Base-by-base conservation (phyloP, 352 stramenopile genomes). In the Halophytophthora batemanensis region DNA sequence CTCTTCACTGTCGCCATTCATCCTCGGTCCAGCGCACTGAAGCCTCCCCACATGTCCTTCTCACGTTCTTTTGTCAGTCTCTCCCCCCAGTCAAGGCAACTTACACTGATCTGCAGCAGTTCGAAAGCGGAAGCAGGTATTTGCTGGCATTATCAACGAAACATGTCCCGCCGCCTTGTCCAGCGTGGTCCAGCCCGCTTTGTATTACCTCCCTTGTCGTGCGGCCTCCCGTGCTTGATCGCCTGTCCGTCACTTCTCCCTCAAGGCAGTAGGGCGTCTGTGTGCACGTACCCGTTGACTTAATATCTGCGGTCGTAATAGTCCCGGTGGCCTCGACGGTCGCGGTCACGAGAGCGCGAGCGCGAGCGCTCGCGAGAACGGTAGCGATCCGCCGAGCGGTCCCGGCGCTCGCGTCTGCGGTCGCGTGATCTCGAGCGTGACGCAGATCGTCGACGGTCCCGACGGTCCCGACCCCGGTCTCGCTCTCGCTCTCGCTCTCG, bases 321-420 rank as follows among this genome's bases (percentile, higher is more conserved):
- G 36, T 84, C 73, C 21, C 70, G 69, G 53, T 71, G 78, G 48
- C 72, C 66, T 18, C 68, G 61, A 19, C 71, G 74, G 40, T 87
- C 74, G 21, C 71, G 71, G 38, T 60, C 50, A 5, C 53, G 53
- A 31, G 57, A 36, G 22, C 55, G 38, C 18, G 73, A 61, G 35
- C 64, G 54, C 33, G 51, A 63, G 22, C 74, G 72, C 40, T 79
- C 71, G 1, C 72, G 66, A 6, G 71, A 59, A 18, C 59, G 59
- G 42, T 60, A 53, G 37, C 54, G 59, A 21, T 58, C 52, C 34
- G 50, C 51, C n/a, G 53, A 37, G 21, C 60, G 47, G 34, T 50
- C 56, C 19, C 50, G 34, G 14, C 50, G 52, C 37, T 55, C 53
- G 33, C 42, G 42, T 49, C 42, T 6, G 28, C 57, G 60, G 10